phyloP scores from a whole-genome alignment of 1,284 basidiomycete species.

The Leccinum proximum region DNA sequence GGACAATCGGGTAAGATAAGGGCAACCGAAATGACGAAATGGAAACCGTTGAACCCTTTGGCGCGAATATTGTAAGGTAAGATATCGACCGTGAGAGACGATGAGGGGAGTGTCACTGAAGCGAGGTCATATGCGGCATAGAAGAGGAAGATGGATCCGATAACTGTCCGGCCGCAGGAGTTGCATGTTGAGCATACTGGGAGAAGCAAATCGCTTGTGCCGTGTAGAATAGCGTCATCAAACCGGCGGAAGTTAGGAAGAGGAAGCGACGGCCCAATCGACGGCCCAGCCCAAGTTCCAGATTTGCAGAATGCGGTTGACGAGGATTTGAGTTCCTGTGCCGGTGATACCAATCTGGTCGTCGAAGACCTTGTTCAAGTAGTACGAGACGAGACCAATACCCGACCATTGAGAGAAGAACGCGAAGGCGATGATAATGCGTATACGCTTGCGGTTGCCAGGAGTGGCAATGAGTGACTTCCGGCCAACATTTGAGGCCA shows the following conservation, averaged over 20 bases:
- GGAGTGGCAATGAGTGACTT: slow-evolving; percentile 51
- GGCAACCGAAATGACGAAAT: slow-evolving; percentile 60
- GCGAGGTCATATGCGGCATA: slow-evolving; percentile 70
- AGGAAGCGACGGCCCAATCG: slow-evolving; percentile 58
- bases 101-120: slow-evolving; percentile 62
- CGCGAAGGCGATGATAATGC: slow-evolving; percentile 65
- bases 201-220: slow-evolving; percentile 74
- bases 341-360: slow-evolving; percentile 65
- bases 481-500: slow-evolving; percentile 59
- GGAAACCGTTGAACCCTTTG: slow-evolving; percentile 76
- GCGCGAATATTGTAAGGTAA: slow-evolving; percentile 70
- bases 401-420: slow-evolving; percentile 79
- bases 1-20: slow-evolving; percentile 77
- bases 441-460: slow-evolving; percentile 67
- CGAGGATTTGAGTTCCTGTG: slow-evolving; percentile 57
- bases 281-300: slow-evolving; percentile 69
- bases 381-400: slow-evolving; percentile 75
- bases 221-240: slow-evolving; percentile 70
- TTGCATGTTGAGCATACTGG: slow-evolving; percentile 46
- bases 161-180: slow-evolving; percentile 55
- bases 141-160: slow-evolving; percentile 78
- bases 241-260: slow-evolving; percentile 60
- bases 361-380: slow-evolving; percentile 69
- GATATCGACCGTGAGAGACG: slow-evolving; percentile 70
- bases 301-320: slow-evolving; percentile 74